phyloP scores from a whole-genome alignment of 164 flowering plant genomes.

The Malania oleifera region DNA sequence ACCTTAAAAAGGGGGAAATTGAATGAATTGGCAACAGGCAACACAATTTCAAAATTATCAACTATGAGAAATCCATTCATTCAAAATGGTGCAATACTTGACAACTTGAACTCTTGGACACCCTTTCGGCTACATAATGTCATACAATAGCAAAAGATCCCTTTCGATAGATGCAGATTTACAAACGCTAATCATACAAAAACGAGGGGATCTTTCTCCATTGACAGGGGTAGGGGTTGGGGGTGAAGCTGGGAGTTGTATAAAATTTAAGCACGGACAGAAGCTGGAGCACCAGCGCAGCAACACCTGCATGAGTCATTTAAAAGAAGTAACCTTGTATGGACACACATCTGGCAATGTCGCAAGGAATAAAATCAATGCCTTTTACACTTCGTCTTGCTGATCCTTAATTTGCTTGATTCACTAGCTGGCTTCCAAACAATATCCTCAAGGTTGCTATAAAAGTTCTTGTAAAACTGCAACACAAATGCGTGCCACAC shows the following conservation, averaged over 20 bases:
- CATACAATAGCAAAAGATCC: not conserved
- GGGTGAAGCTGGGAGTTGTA: too few species aligned
- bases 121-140: not conserved
- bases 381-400: slow-evolving; percentile 43
- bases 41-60: too few species aligned
- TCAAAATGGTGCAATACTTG: not conserved
- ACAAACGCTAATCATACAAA: not conserved
- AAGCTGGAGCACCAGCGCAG: too few species aligned
- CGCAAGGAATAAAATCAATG: slow-evolving; percentile 31
- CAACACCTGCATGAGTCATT: too few species aligned
- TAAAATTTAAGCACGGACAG: too few species aligned
- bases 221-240: not conserved
- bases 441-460: slow-evolving; percentile 82
- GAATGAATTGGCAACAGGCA: too few species aligned
- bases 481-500: not conserved
- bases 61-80: too few species aligned
- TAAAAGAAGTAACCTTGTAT: not conserved
- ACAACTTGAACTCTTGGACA: not conserved
- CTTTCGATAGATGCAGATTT: not conserved
- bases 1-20: too few species aligned
- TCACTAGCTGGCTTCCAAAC: slow-evolving; percentile 80
- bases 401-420: slow-evolving; percentile 39
- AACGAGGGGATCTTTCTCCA: not conserved
- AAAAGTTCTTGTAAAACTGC: slow-evolving; percentile 89
- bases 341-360: not conserved